Base-by-base conservation (phyloP, 169 alveolate genomes). In the Plasmodium blacklocki region DNA sequence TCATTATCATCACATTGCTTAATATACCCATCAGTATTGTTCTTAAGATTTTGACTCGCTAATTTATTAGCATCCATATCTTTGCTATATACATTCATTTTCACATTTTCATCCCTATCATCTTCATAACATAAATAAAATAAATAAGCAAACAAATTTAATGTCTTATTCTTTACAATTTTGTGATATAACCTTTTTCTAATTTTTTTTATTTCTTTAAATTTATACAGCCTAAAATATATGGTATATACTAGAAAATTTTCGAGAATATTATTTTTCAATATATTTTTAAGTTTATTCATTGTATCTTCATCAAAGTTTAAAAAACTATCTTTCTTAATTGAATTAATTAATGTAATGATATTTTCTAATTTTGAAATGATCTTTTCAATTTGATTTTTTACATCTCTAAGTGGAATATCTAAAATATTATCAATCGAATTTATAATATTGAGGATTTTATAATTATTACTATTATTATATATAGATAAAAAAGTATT, bases 121-220 rank as follows among this genome's bases (percentile, higher is more conserved):
- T 83, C 91, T 21, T 74, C 89, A 52, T 86, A 59, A 23, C 92
- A 86, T 19, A 86, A 62, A 45, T 86, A 86, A 60, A 86, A 86
- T 58, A 86, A 49, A 54, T 71, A 86, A n/a, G 92, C 19, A 54
- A 86, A 86, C n/a, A 86, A 63, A 62, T 52, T 71, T 23, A 86
- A 66, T 2, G 92, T 86, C 45, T 74, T 71, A 18, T 47, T 72
- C 18, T 86, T 86, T 29, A 86, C 62, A 23, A 86, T 86, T 62
- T 70, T 86, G 5, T 18, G 72, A 86, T 18, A 71, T 86, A 86
- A 11, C 2, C 47, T 72, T 54, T 86, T 86, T 21, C 92, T 73
- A 71, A 86, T 72, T 2, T 26, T 60, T 86, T 86, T 86, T 39
- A 86, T 63, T 29, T 73, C 67, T 11, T 72, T 63, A 32, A 86